These are phyloP conservation scores for Aspergillus baeticus DNA, from an alignment of 495 filamentous ascomycete species.

Conservation along the genomic window DNA sequence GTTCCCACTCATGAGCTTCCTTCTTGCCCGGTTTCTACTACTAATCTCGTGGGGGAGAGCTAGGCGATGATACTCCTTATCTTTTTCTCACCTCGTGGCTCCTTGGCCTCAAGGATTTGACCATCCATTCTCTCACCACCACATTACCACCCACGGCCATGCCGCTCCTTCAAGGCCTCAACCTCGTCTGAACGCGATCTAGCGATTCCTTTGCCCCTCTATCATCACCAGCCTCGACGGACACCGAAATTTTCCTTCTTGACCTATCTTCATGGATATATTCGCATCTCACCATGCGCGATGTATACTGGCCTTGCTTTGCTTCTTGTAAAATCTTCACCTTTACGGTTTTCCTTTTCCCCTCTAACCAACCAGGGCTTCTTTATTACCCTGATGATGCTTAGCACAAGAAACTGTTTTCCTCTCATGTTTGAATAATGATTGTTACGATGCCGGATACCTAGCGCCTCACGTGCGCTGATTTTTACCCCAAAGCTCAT, in stretches of 20 bases:
- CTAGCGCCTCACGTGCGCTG: slow-evolving; percentile 8
- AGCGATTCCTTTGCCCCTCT: slow-evolving; percentile 13
- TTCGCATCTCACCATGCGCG: background rate
- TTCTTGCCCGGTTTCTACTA: background rate
- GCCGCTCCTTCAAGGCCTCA: background rate
- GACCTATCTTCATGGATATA: slow-evolving; percentile 12
- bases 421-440: slow-evolving; percentile 21
- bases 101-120: background rate
- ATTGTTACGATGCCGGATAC: slow-evolving; percentile 17
- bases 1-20: background rate
- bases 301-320: slow-evolving; percentile 16
- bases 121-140: background rate
- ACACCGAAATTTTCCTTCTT: background rate
- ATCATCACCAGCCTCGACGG: slow-evolving; percentile 5
- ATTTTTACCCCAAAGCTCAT: slow-evolving; percentile 13
- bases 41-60: no score
- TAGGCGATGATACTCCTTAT: background rate
- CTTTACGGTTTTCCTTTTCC: slow-evolving; percentile 10
- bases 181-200: slow-evolving; percentile 1
- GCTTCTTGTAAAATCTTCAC: no score
- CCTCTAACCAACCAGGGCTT: slow-evolving; percentile 10
- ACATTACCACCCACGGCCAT: background rate
- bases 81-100: background rate
- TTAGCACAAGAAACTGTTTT: slow-evolving; percentile 6
- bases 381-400: slow-evolving; percentile 4